phyloP scores from a whole-genome alignment of 2,329 filamentous ascomycete species.

The Byssoonygena ceratinophila region DNA sequence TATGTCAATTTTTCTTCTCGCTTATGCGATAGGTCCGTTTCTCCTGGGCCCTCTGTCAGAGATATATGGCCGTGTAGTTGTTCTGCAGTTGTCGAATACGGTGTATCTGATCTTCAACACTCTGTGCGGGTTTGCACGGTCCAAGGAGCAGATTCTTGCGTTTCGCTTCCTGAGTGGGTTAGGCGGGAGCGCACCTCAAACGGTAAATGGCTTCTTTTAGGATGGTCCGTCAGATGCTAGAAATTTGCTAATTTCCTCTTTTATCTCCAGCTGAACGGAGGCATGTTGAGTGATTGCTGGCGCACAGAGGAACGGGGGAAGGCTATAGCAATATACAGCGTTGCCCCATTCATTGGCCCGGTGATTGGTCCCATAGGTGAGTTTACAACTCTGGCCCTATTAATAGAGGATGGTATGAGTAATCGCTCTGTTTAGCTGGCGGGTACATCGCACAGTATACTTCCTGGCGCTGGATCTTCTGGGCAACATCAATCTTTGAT shows the following conservation, averaged over 20 bases:
- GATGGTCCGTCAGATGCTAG: neutral
- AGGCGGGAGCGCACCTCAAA: conserved; percentile 48
- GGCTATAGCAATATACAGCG: conserved; percentile 52
- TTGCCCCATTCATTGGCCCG: conserved; percentile 55
- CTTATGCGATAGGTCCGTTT: conserved; percentile 45
- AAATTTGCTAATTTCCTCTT: neutral
- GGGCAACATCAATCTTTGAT: conserved; percentile 53
- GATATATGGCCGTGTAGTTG: conserved; percentile 45
- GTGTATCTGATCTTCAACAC: conserved; percentile 50
- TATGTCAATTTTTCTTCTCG: conserved; percentile 48
- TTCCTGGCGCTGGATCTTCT: conserved; percentile 66
- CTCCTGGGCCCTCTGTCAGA: conserved; percentile 46
- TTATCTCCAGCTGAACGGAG: conserved; percentile 35
- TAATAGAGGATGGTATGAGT: neutral
- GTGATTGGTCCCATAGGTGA: conserved; percentile 50
- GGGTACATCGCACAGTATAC: conserved; percentile 54
- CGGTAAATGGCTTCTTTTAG: conserved; percentile 26
- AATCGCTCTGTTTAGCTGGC: conserved; percentile 34
- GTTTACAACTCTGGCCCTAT: neutral
- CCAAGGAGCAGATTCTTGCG: conserved; percentile 45
- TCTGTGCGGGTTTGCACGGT: conserved; percentile 47
- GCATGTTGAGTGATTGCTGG: conserved; percentile 49
- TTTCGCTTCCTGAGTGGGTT: conserved; percentile 51
- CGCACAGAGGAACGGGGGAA: conserved; percentile 51
- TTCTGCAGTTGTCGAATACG: conserved; percentile 47